Base-by-base conservation (phyloP, 805 yeast genomes). In the Barnettozyma salicaria region DNA sequence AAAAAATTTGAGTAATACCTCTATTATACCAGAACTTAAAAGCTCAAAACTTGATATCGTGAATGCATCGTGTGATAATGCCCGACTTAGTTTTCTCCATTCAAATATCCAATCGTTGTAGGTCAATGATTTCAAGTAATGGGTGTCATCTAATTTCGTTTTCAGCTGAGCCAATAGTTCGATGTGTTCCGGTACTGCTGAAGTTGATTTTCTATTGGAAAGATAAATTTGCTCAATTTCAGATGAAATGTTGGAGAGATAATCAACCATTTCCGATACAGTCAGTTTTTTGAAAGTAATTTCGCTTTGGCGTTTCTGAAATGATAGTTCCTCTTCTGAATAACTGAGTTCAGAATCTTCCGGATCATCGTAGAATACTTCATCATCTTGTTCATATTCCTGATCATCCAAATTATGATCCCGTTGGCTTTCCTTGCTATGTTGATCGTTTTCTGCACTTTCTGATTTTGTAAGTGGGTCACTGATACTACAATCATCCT, bases 21-120 rank as follows among this genome's bases (percentile, higher is more conserved):
- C 63, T 7, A 81, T 66, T 6, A 84, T 55, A 1, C 88, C 88
- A 2, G 88, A 81, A 3, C 81, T 70, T 6, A 78, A 67, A 23
- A 88, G 62, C 53, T 87, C 95, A 60, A 78, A 85, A 41, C 89
- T 79, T 0, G 95, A 84, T 5, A 82, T 61, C 6, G 48, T 44
- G 27, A 44, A 51, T 7, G 41, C 37, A 1, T 53, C 52, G 14
- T 44, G 47, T 12, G 65, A 62, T 19, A 72, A 48, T 1, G 64
- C 53, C 5, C 42, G 36, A 10, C 57, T 58, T 5, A 77, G 55
- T 29, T 54, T 50, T 3, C 50, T 30, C 77, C 79, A 68, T 7
- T 65, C 12, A 3, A 35, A 35, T 2, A 37, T 20, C 65, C 67
- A 58, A 4, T 53, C 50, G 2, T 61, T 56, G n/a, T 40, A 47